A percentile compares a stretch with the other conserved stretches of the same genome.
Evolutionary conservation across 2,329 filamentous ascomycete species (phyloP).

Genomic region (Talaromyces sp.): DNA sequence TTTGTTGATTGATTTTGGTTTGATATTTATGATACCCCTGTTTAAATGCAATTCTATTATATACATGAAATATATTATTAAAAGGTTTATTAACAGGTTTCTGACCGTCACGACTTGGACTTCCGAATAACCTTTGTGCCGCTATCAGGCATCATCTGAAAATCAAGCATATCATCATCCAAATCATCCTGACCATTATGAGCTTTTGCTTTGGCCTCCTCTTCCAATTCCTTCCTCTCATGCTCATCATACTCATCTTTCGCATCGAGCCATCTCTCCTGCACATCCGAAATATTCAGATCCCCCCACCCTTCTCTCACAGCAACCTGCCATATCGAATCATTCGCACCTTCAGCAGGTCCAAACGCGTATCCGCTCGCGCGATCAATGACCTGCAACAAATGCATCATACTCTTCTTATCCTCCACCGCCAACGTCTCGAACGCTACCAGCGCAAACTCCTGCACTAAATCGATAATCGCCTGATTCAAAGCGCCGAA

Average conservation of each 20-base stretch:
- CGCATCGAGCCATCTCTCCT: slow-evolving; percentile 91
- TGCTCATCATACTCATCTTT: slow-evolving; percentile 83
- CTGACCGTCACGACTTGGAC: slow-evolving; percentile 19
- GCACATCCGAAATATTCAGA: slow-evolving; percentile 83
- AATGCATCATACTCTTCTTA: slow-evolving; percentile 92
- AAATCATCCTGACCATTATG: slow-evolving; percentile 31
- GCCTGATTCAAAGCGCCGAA: slow-evolving; percentile 83
- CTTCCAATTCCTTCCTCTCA: slow-evolving; percentile 72
- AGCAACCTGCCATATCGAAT: slow-evolving; percentile 94
- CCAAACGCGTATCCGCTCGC: slow-evolving; percentile 93
- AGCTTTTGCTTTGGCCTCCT: slow-evolving; percentile 61
- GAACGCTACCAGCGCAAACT: slow-evolving; percentile 85
- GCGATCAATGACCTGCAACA: slow-evolving; percentile 84
- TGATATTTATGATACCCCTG: slow-evolving; percentile 16
- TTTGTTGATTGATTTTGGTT: slow-evolving; percentile 6
- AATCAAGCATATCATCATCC: slow-evolving; percentile 36
- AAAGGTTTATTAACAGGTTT: not conserved
- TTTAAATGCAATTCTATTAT: slow-evolving; percentile 4
- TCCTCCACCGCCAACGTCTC: slow-evolving; percentile 95
- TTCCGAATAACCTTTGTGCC: slow-evolving; percentile 73
- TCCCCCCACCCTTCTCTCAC: slow-evolving; percentile 70
- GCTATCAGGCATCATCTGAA: slow-evolving; percentile 53
- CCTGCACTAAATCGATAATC: slow-evolving; percentile 81
- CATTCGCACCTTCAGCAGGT: slow-evolving; percentile 84
- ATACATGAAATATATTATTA: not conserved